phyloP scores from a whole-genome alignment of 108 stramenopile genomes.

The Cyclotella choctawhatcheeana region DNA sequence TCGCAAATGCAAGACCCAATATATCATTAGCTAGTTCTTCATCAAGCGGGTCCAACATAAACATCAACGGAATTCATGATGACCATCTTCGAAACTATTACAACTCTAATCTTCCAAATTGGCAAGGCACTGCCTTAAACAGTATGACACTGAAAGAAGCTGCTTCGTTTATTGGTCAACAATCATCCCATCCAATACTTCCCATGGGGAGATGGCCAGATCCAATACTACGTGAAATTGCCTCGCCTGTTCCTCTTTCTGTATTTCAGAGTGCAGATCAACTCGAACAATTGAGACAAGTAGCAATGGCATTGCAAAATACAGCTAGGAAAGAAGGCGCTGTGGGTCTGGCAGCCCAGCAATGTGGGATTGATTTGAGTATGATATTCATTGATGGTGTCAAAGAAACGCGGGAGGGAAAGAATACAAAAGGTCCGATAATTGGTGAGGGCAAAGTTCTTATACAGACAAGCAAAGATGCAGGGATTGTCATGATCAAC shows the following conservation, averaged over 20 bases:
- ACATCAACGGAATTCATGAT: constrained; percentile 29
- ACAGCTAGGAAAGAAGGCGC: constrained; percentile 68
- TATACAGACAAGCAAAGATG: neutral
- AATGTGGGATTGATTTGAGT: constrained; percentile 81
- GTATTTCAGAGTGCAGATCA: constrained; percentile 14
- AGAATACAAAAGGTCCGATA: too few relatives aligned
- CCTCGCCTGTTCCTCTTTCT: constrained; percentile 36
- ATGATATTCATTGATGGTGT: constrained; percentile 65
- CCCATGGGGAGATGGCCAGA: constrained; percentile 83
- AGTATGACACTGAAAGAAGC: constrained; percentile 30
- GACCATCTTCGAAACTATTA: constrained; percentile 18
- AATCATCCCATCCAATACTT: constrained; percentile 20
- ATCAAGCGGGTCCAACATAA: too few relatives aligned
- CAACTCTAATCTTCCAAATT: constrained; percentile 24
- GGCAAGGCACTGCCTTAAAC: constrained; percentile 38
- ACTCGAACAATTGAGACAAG: constrained; percentile 17
- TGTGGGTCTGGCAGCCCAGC: constrained; percentile 87
- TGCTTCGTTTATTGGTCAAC: constrained; percentile 3
- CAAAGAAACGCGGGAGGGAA: neutral
- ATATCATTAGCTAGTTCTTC: too few relatives aligned
- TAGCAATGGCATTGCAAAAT: constrained; percentile 52
- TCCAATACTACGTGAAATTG: constrained; percentile 69
- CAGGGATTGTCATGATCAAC: constrained; percentile 68
- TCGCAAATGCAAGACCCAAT: too few relatives aligned
- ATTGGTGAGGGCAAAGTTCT: too few relatives aligned